These are phyloP conservation scores for Schizochytrium sp. DNA, from an alignment of 108 stramenopile species.

Conservation along the genomic window DNA sequence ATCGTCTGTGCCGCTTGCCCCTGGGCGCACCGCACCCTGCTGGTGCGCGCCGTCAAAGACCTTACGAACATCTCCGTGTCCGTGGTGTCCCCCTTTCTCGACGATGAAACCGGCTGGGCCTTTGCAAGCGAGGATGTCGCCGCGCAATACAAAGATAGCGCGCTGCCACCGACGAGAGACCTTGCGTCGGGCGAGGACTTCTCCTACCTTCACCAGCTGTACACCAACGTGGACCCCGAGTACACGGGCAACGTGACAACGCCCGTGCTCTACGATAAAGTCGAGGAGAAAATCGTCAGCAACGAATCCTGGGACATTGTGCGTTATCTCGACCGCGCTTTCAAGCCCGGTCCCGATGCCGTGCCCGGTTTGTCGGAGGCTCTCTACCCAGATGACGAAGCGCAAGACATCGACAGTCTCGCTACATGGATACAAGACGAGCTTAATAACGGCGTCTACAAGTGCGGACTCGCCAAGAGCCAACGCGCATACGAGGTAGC, in stretches of 20 bases:
- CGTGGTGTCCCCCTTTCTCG: conserved; percentile 74
- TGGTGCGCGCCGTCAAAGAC: conserved; percentile 77
- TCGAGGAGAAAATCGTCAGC: conserved; percentile 83
- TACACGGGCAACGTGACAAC: conserved; percentile 78
- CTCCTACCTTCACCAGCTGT: background rate
- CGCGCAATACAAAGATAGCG: background rate
- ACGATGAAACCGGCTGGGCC: conserved; percentile 82
- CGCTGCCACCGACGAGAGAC: conserved; percentile 33
- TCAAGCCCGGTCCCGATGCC: conserved; percentile 30
- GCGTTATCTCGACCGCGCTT: conserved; percentile 80
- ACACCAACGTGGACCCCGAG: background rate
- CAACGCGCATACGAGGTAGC: conserved; percentile 84
- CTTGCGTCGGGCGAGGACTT: conserved; percentile 61
- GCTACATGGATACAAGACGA: conserved; percentile 76
- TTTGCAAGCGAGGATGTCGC: conserved; percentile 42
- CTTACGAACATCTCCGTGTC: conserved; percentile 71
- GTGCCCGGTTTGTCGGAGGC: conserved; percentile 40
- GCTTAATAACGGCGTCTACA: conserved; percentile 93
- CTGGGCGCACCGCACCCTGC: conserved; percentile 65
- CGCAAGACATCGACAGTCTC: conserved; percentile 62
- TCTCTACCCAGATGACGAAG: conserved; percentile 70
- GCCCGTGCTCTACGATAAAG: conserved; percentile 89
- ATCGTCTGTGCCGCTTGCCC: conserved; percentile 55
- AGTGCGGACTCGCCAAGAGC: conserved; percentile 84
- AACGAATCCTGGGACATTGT: conserved; percentile 95